phyloP scores from a whole-genome alignment of 2,329 filamentous ascomycete species.

The Penicillium sclerotigenum region DNA sequence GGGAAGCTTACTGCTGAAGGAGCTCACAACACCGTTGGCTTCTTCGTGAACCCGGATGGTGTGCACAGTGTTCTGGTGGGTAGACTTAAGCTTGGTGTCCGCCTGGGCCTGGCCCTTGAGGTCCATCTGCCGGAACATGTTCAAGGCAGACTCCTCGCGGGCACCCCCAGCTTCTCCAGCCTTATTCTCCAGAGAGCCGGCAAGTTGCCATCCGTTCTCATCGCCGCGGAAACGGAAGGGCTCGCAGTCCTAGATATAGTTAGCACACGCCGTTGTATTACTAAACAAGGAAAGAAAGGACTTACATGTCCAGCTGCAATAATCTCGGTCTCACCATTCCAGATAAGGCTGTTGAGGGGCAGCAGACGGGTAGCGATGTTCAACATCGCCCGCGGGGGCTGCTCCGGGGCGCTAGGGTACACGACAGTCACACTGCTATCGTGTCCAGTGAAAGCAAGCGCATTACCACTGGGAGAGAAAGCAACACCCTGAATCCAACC shows the following conservation, averaged over 20 bases:
- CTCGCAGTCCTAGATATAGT: constrained; percentile 60
- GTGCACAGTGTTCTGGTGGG: constrained; percentile 94
- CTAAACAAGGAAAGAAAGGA: constrained; percentile 2
- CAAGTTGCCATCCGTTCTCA: constrained; percentile 77
- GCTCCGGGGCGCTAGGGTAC: constrained; percentile 86
- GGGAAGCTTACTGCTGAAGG: constrained; percentile 75
- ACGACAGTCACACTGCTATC: constrained; percentile 97
- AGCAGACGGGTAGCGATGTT: constrained; percentile 85
- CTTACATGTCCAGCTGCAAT: constrained; percentile 84
- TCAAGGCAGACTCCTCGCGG: constrained; percentile 86
- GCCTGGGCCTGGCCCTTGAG: constrained; percentile 89
- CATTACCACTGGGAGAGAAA: constrained; percentile 88
- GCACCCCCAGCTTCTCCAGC: constrained; percentile 55
- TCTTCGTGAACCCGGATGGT: constrained; percentile 75
- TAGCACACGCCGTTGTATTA: not conserved
- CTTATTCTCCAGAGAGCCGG: constrained; percentile 76
- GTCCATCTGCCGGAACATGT: constrained; percentile 99
- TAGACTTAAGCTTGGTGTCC: constrained; percentile 89
- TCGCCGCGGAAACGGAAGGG: constrained; percentile 83
- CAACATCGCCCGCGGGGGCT: constrained; percentile 84
- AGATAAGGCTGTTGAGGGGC: constrained; percentile 88
- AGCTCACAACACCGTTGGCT: constrained; percentile 61
- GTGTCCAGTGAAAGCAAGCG: constrained; percentile 90
- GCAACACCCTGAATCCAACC: constrained; percentile 94
- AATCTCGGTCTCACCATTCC: constrained; percentile 88